A percentile compares a stretch with the other conserved stretches of the same genome.
These are phyloP conservation scores for Knoxia roxburghii DNA, from an alignment of 257 asterid genomes.

Conservation along the genomic window DNA sequence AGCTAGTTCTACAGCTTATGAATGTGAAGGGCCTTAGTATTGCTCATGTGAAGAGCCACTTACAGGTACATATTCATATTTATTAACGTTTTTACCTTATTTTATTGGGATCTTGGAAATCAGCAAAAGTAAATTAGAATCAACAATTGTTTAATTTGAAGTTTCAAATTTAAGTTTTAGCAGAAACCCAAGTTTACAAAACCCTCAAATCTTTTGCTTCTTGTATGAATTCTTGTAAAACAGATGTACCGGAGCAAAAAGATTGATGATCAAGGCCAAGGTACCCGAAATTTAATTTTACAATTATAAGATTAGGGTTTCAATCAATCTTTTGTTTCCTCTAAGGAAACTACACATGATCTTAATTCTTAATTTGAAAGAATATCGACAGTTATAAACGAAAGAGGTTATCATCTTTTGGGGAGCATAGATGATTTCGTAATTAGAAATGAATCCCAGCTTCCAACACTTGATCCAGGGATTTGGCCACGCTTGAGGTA, in stretches of 20 bases:
- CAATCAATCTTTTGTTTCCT: not conserved
- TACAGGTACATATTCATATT: constrained; percentile 22
- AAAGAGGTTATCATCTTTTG: constrained; percentile 5
- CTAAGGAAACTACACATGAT: not conserved
- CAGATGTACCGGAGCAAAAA: constrained; percentile 39
- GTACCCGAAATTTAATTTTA: not conserved
- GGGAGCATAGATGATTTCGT: constrained; percentile 16
- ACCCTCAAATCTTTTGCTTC: not conserved
- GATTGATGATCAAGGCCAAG: constrained; percentile 35
- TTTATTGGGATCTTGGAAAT: constrained; percentile 1
- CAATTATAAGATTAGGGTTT: constrained; percentile 15
- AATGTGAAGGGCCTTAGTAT: constrained; percentile 35
- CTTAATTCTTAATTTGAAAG: not conserved
- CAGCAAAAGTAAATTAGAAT: no score
- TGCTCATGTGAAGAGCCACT: constrained; percentile 38
- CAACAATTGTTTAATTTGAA: not conserved
- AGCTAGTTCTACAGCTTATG: constrained; percentile 32
- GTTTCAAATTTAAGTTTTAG: not conserved
- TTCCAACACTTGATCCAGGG: constrained; percentile 21
- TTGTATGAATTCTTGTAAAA: constrained; percentile 3
- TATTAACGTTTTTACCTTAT: no score
- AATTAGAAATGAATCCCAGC: constrained; percentile 13
- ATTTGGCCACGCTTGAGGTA: constrained; percentile 25
- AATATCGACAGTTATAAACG: constrained; percentile 24
- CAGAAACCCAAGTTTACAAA: not conserved